Evolutionary conservation across 441 rosid species (phyloP), one percentile per base, ranked within the genome.

Genomic region (Syzygium syzygioides): DNA sequence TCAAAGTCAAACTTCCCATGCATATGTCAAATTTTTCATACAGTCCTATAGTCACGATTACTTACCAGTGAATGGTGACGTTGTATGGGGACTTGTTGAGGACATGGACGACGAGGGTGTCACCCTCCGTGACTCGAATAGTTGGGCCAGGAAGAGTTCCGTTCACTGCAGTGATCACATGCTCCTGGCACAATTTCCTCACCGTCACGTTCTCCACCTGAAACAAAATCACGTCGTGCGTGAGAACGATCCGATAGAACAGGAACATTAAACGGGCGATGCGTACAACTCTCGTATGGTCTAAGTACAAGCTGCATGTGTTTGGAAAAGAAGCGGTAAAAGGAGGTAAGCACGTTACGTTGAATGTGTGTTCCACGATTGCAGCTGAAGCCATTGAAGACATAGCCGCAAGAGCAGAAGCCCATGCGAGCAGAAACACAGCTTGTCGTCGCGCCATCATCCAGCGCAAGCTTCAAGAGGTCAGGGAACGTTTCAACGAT

Each of bases 121-220:
- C 89, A 23, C 89, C 89, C 41, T 84, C 89, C 57, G 76, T 84
- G 4, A 85, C 89, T 18, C 50, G 60, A 62, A 88, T 59, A 32
- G 89, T 85, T n/a, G 89, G 89, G 11, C 89, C 89, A 17, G 89
- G 89, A 50, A 88, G 89, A 55, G 79, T 32, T 53, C 89, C 89
- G 53, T 62, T 88, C 87, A 88, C 89, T 23, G 87, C 89, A 45
- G 86, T 88, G 64, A 88, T 50, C 89, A 88, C 87, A 50, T 53
- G 87, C 60, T 54, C 79, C 52, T 88, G 87, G 80, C 89, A 88
- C 59, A 88, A 32, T 50, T 62, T 50, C 18, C 3, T 57, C 57
- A 53, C 87, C 60, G 89, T 88, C 54, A 84, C n/a, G 79, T 88
- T 84, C 85, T 84, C 34, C 87, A 88, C 87, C 89, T 88, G 87